A percentile compares a stretch with the other conserved stretches of the same genome.
phyloP scores from a whole-genome alignment of 148 eudicot species.

The Drosera capensis region DNA sequence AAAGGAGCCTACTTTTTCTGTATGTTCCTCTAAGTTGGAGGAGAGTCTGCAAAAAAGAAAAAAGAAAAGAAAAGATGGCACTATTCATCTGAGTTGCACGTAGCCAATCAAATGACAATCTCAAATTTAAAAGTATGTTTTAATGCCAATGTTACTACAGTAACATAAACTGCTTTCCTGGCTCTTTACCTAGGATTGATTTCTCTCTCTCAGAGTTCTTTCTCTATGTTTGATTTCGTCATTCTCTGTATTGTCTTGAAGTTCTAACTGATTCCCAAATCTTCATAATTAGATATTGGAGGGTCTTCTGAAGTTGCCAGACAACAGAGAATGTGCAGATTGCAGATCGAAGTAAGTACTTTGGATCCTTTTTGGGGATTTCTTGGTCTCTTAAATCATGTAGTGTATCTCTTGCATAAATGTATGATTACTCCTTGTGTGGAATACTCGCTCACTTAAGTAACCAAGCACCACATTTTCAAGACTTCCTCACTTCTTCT shows the following conservation, averaged over 20 bases:
- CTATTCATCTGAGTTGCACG: too few species aligned
- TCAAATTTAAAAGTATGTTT: too few species aligned
- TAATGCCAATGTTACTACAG: too few species aligned
- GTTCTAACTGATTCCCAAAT: neutral
- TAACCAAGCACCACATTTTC: too few species aligned
- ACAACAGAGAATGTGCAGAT: constrained; percentile 71
- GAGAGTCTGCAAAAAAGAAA: too few species aligned
- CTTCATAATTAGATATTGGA: constrained; percentile 39
- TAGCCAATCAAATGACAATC: too few species aligned
- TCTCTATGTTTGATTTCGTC: neutral
- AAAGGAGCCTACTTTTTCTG: too few species aligned
- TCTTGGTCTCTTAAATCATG: neutral
- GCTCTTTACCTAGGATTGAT: neutral
- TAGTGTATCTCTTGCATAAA: neutral
- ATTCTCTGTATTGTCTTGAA: neutral
- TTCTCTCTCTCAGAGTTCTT: constrained; percentile 3
- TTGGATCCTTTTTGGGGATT: neutral
- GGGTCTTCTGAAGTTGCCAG: constrained; percentile 53
- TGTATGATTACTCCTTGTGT: too few species aligned
- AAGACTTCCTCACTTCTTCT: too few species aligned
- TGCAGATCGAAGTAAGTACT: constrained; percentile 55
- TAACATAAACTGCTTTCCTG: neutral
- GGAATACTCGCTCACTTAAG: too few species aligned
- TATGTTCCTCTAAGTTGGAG: too few species aligned
- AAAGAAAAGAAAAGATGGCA: too few species aligned